A percentile compares a stretch with the other conserved stretches of the same genome.
Evolutionary conservation across 1,139 yeast genomes (phyloP).

Genomic region (Magnusiomyces paraingens): DNA sequence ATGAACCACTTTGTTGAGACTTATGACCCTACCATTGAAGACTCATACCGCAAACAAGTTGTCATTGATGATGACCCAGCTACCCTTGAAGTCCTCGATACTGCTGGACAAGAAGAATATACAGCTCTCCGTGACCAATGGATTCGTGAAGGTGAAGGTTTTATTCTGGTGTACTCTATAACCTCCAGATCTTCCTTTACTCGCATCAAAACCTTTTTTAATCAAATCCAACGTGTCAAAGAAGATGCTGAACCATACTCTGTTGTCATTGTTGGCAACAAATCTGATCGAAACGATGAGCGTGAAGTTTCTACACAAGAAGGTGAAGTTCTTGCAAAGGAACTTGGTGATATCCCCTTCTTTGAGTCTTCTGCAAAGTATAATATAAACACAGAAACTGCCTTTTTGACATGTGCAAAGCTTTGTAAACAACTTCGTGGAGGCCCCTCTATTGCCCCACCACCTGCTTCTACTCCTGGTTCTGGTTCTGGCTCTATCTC

Average conservation of each 20-base stretch:
- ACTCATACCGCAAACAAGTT: slow-evolving; percentile 58
- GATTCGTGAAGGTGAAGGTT: slow-evolving; percentile 93
- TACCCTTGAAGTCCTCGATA: slow-evolving; percentile 87
- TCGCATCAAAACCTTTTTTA: slow-evolving; percentile 73
- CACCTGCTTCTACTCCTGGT: background rate
- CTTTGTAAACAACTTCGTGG: slow-evolving; percentile 42
- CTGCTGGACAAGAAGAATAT: slow-evolving; percentile 98
- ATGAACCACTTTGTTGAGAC: slow-evolving; percentile 48
- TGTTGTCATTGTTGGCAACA: slow-evolving; percentile 83
- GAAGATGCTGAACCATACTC: slow-evolving; percentile 49
- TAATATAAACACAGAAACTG: slow-evolving; percentile 84
- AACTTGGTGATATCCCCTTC: slow-evolving; percentile 83
- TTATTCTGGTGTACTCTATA: slow-evolving; percentile 80
- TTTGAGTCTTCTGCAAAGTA: slow-evolving; percentile 90
- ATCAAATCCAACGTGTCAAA: slow-evolving; percentile 84
- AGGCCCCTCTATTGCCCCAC: background rate
- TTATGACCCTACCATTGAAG: slow-evolving; percentile 17
- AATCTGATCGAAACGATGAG: slow-evolving; percentile 65
- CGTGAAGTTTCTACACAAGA: slow-evolving; percentile 73
- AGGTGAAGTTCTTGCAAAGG: slow-evolving; percentile 71
- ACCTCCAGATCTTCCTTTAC: slow-evolving; percentile 82
- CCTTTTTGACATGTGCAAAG: slow-evolving; percentile 83
- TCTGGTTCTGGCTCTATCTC: background rate
- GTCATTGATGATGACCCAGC: slow-evolving; percentile 90
- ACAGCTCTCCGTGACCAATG: slow-evolving; percentile 90